Evolutionary conservation across 1,139 yeast genomes (phyloP).

Genomic region (Suhomyces yuchorum): DNA sequence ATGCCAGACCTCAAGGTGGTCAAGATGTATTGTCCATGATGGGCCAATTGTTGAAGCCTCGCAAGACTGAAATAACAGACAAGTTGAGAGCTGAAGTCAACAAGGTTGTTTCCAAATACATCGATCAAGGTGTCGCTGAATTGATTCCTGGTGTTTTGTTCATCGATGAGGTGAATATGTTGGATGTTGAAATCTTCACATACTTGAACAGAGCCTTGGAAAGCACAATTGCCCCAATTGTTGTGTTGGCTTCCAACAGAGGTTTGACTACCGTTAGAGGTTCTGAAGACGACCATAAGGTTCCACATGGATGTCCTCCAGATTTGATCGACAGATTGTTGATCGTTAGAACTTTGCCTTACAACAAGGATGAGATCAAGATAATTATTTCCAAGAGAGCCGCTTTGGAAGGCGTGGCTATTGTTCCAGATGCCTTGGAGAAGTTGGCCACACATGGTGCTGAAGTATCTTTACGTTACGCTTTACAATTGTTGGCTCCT

Average conservation of each 20-base stretch:
- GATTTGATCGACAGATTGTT: slow-evolving; percentile 89
- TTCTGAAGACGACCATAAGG: slow-evolving; percentile 65
- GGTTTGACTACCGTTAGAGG: slow-evolving; percentile 93
- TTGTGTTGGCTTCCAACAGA: slow-evolving; percentile 91
- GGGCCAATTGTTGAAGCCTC: slow-evolving; percentile 96
- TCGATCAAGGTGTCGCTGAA: slow-evolving; percentile 98
- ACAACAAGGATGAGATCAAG: slow-evolving; percentile 78
- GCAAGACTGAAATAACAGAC: slow-evolving; percentile 98
- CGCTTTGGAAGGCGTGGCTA: slow-evolving; percentile 66
- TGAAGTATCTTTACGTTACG: slow-evolving; percentile 82
- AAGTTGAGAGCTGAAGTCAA: slow-evolving; percentile 91
- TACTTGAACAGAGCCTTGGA: slow-evolving; percentile 92
- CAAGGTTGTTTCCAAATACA: slow-evolving; percentile 92
- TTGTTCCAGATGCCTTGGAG: slow-evolving; percentile 69
- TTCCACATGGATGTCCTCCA: slow-evolving; percentile 97
- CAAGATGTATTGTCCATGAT: slow-evolving; percentile 98
- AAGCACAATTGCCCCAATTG: slow-evolving; percentile 89
- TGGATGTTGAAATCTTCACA: slow-evolving; percentile 94
- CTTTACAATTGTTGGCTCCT: slow-evolving; percentile 88
- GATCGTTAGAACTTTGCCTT: slow-evolving; percentile 89
- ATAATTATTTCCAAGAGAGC: slow-evolving; percentile 83
- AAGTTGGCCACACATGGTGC: slow-evolving; percentile 72
- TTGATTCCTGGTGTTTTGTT: slow-evolving; percentile 96
- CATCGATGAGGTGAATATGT: slow-evolving; percentile 97
- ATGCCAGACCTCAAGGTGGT: slow-evolving; percentile 98